Evolutionary conservation across 2,329 filamentous ascomycete species (phyloP), one percentile per base, ranked within the genome.

Genomic region (Colletotrichum sp.): DNA sequence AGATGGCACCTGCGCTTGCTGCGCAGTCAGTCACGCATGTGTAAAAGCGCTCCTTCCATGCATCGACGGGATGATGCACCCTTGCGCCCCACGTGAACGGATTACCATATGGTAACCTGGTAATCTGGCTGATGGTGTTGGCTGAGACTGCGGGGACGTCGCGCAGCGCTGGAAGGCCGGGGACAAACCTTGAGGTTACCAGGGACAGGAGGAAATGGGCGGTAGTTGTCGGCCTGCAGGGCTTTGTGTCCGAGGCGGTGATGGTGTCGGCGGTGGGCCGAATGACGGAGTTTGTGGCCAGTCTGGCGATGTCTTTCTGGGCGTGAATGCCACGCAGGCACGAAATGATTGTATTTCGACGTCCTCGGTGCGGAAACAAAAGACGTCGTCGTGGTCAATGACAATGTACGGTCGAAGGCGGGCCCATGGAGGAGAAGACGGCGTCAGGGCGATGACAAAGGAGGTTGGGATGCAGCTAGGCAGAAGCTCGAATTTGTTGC

Each of bases 261-360:
- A 44, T 9, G 8, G 16, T 44, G 39, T 9, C 39, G 16, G 16
- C 39, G 39, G 39, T 6, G 39, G 16, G 16, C 16, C 5, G 1
- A 18, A 44, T 44, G 39, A 44, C 16, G 16, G 16, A 44, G 39
- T 16, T 18, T 44, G 16, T n/a, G 39, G 5, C 39, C 16, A 44
- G 39, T 5, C 16, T n/a, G 39, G 39, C 39, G 39, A 9, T n/a
- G 9, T 12, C 5, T 9, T 1, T 49, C 39, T 49, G 39, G 39
- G 18, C 5, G 3, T 0, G 2, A 5, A 49, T 49, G 7, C 18
- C 9, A 2, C 18, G 9, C 18, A 49, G 18, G 1, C 1, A n/a
- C 9, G 18, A 44, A 5, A 4, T 18, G 18, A n/a, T 12, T n/a
- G 18, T n/a, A n/a, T 12, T 3, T 34, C 32, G 32, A 34, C 32